Base-by-base conservation (phyloP, 1,284 basidiomycete species). In the Inonotus obliquus region DNA sequence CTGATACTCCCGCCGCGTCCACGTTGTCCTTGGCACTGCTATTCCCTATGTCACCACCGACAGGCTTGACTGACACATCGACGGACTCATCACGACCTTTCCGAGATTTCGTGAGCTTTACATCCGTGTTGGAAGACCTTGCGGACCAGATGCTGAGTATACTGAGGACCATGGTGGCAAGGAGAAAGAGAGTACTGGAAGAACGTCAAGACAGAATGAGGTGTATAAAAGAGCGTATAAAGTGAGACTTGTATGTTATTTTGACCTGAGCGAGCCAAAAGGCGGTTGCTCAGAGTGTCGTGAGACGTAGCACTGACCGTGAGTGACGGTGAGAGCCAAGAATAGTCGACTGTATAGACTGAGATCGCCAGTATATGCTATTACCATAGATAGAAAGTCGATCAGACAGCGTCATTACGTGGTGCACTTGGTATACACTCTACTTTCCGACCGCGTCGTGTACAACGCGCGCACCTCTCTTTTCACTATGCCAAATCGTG, bases 401-500 rank as follows among this genome's bases (percentile, higher is more conserved):
- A 52, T 52, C 51, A 11, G 51, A 52, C 51, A 52, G 51, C 51
- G 51, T 52, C 51, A 52, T 52, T 52, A 52, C 32, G 51, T 52
- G 32, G 32, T 49, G 25, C 47, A 44, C 19, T n/a, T 17, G 10
- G 23, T 21, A 23, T 1, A 6, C 47, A 29, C 25, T 7, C 19
- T 14, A 4, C 32, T 32, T 6, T 23, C 19, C 14, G 7, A 49
- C 19, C 23, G 48, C 21, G 48, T 49, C 2, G 3, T 29, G 3
- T 49, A 25, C 17, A 52, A 35, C 27, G 3, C 51, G 51, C 51
- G 51, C n/a, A 17, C 17, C 23, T 32, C 51, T 35, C 13, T 14
- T 29, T 19, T 17, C n/a, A 53, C 25, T 17, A 82, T 85, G 82
- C 79, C 83, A 32, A 78, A 73, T 65, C 76, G 76, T 65, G 73